A percentile compares a stretch with the other conserved stretches of the same genome.
Conservation (phyloP, 1,284 basidiomycete species). For the Tremellales sp. region DNA sequence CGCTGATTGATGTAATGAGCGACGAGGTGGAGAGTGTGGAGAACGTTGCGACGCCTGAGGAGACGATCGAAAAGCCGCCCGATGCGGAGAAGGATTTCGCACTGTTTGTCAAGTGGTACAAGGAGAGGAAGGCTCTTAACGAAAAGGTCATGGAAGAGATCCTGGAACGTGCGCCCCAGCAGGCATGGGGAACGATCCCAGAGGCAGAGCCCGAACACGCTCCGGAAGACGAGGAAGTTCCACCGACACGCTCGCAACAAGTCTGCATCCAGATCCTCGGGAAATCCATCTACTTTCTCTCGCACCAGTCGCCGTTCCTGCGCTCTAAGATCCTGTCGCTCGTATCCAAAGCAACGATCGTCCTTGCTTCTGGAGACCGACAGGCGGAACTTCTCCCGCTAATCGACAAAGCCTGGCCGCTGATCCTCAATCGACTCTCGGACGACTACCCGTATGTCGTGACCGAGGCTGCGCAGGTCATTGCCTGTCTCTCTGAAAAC, state of each 20-base stretch:
- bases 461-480: conserved; percentile 63
- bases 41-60: conserved; percentile 22
- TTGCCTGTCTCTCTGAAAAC: conserved; percentile 64
- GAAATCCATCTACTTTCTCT: conserved; percentile 82
- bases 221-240: conserved; percentile 49
- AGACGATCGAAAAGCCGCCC: conserved; percentile 35
- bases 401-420: conserved; percentile 82
- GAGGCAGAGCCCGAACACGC: conserved; percentile 41
- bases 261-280: conserved; percentile 77
- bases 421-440: conserved; percentile 72
- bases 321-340: conserved; percentile 74
- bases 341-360: conserved; percentile 65
- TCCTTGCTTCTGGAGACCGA: conserved; percentile 56
- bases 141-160: conserved; percentile 49
- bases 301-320: conserved; percentile 76
- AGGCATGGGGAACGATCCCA: conserved; percentile 36
- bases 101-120: conserved; percentile 63
- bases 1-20: conserved; percentile 77
- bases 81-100: conserved; percentile 43
- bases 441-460: conserved; percentile 74
- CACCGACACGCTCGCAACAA: conserved; percentile 65
- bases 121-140: conserved; percentile 51
- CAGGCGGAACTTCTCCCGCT: conserved; percentile 72
- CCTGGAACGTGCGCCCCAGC: conserved; percentile 61
- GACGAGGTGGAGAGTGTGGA: conserved; percentile 56